Evolutionary conservation across 129 eudicot species (phyloP).

Genomic region (Flaveria bidentis): DNA sequence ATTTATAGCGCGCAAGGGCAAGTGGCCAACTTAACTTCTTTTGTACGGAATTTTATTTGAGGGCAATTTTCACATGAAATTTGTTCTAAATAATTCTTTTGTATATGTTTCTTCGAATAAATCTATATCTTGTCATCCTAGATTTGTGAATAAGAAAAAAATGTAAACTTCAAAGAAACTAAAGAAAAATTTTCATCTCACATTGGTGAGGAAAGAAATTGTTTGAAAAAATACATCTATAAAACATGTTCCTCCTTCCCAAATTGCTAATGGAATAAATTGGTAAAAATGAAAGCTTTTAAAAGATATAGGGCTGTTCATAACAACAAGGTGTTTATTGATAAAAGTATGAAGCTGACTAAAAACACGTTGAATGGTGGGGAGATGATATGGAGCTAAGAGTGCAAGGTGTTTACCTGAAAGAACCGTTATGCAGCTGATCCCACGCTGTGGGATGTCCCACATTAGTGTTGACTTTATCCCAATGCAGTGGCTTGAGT

Average conservation of each 20-base stretch:
- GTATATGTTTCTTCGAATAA: background rate
- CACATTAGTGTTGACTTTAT: slow-evolving; percentile 71
- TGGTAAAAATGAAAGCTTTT: too few species aligned
- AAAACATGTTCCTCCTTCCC: background rate
- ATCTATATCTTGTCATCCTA: background rate
- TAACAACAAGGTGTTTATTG: background rate
- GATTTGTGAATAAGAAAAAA: background rate
- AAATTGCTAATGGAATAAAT: background rate
- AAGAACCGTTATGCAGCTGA: slow-evolving; percentile 72
- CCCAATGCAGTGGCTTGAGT: slow-evolving; percentile 93
- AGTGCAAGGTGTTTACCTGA: slow-evolving; percentile 47
- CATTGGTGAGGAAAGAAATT: background rate
- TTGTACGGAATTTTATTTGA: background rate
- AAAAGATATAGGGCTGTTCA: background rate
- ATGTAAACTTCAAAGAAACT: too few species aligned
- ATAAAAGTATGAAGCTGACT: background rate
- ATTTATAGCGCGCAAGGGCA: too few species aligned
- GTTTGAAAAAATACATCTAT: background rate
- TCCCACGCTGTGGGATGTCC: slow-evolving; percentile 89
- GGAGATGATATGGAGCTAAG: background rate
- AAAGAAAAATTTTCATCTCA: background rate
- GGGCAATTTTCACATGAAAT: slow-evolving; percentile 3
- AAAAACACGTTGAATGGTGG: background rate
- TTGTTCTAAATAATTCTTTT: background rate
- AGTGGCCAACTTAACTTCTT: background rate